Base-by-base conservation (phyloP, 768 basidiomycete genomes). In the Trametes meyenii region DNA sequence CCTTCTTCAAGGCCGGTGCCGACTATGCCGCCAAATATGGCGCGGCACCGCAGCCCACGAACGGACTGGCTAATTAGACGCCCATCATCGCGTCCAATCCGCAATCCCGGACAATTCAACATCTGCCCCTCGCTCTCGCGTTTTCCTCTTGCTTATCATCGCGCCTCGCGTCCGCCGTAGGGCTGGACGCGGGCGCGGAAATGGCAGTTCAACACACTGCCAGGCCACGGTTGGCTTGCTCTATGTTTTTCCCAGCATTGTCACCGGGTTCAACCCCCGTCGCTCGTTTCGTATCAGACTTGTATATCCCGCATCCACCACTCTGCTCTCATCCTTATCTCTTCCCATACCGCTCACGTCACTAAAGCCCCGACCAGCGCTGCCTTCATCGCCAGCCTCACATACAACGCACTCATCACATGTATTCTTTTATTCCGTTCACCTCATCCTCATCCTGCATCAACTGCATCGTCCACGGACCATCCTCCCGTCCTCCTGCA, bases 231-330 rank as follows among this genome's bases (percentile, higher is more conserved):
- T 65, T 61, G 67, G 69, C 63, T 64, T 69, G 68, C 69, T 64
- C 66, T 70, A 72, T 70, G 62, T 74, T 69, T 74, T 75, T 70
- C 68, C 75, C 72, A 73, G 73, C 66, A 61, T 50, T 64, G 63
- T 69, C 67, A 71, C 80, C 88, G 88, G 90, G 90, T 92, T 92
- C 90, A 92, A 92, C 90, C 88, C 88, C 89, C 88, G 87, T 53
- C 57, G 46, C 59, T 64, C 58, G 54, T 82, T 70, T 46, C 24
- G 38, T 57, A 45, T 58, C 35, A 17, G 19, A 42, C 50, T 26
- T 33, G 29, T 33, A 33, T 33, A 33, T 33, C 17, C 63, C 16
- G 29, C 39, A 13, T 50, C 50, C 29, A 11, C 42, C 38, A 42
- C 21, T 2, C 46, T 51, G 12, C n/a, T 11, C 40, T 21, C 14